Evolutionary conservation across 345 rosid species (phyloP), one percentile per base, ranked within the genome.

Genomic region (Pugionium cornutum): DNA sequence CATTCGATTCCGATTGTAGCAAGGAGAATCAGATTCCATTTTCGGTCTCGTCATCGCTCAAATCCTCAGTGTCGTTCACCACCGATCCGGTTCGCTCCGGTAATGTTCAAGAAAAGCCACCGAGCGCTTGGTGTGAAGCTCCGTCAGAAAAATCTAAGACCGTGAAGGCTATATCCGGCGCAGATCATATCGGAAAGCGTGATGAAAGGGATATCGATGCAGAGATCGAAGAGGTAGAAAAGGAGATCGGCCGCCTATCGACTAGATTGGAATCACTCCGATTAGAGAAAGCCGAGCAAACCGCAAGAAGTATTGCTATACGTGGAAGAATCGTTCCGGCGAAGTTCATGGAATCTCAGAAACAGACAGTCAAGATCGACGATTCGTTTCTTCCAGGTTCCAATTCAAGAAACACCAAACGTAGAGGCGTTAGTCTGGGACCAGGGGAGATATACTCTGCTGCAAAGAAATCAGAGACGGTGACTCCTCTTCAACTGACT

Each of bases 351-450:
- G 96, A 82, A 80, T 26, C 76, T 7, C 84, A 67, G 76, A 89
- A 79, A 66, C 85, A 65, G 67, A 66, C 67, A 31, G 69, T 68
- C 51, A 80, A 70, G 31, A 58, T 69, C n/a, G 88, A 82, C 2
- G 89, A 84, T 6, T 69, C 82, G 2, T 58, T 64, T 35, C 33
- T 78, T 44, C 60, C 84, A 4, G 79, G 75, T 32, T 46, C 81
- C 26, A 80, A 82, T 74, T 29, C 80, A 18, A 18, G 4, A 84
- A 68, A 68, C 5, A 18, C 76, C 47, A 78, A 51, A 3, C 80
- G 96, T 2, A 80, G 97, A 76, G 99, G 97, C 2, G 75, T 88
- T 26, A 94, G 99, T 68, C 50, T 94, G 52, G 95, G 99, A 43
- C 99, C 99, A 3, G 76, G 77, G 11, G 97, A 94, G 85, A 88